phyloP scores from a whole-genome alignment of 129 eudicot genomes.

The Ambrosia artemisiifolia region DNA sequence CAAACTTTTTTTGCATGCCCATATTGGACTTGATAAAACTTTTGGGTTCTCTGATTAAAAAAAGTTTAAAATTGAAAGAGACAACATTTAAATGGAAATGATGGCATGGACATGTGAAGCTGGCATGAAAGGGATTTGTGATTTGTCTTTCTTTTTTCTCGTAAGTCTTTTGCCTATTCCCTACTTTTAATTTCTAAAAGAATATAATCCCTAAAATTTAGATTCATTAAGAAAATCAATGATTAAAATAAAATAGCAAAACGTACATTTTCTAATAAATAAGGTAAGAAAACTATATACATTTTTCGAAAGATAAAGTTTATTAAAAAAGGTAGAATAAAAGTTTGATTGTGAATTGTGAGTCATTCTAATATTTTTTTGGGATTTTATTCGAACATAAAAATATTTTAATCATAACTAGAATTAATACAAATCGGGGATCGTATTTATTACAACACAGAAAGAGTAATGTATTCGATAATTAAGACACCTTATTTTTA shows the following conservation, averaged over 20 bases:
- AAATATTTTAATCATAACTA: too few species aligned
- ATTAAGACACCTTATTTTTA: background rate
- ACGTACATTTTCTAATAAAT: background rate
- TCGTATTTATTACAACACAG: too few species aligned
- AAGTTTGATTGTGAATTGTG: too few species aligned
- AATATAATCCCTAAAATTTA: background rate
- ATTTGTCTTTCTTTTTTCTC: slow-evolving; percentile 16
- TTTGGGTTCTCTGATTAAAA: background rate
- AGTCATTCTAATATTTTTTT: too few species aligned
- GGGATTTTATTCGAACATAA: too few species aligned
- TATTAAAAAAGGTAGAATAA: too few species aligned
- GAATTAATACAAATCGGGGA: too few species aligned
- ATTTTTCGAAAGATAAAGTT: too few species aligned
- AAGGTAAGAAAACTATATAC: background rate
- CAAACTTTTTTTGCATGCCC: too few species aligned
- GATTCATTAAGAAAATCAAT: too few species aligned
- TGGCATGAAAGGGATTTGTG: slow-evolving; percentile 30
- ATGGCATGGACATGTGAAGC: slow-evolving; percentile 27
- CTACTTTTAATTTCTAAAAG: background rate
- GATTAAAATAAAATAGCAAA: background rate
- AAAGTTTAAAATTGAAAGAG: background rate
- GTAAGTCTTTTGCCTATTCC: background rate
- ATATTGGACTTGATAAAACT: too few species aligned
- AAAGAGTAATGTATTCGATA: too few species aligned
- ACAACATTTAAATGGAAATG: slow-evolving; percentile 17